Base-by-base conservation (phyloP, 2,329 filamentous ascomycete genomes). In the Cladorrhinum sp. region DNA sequence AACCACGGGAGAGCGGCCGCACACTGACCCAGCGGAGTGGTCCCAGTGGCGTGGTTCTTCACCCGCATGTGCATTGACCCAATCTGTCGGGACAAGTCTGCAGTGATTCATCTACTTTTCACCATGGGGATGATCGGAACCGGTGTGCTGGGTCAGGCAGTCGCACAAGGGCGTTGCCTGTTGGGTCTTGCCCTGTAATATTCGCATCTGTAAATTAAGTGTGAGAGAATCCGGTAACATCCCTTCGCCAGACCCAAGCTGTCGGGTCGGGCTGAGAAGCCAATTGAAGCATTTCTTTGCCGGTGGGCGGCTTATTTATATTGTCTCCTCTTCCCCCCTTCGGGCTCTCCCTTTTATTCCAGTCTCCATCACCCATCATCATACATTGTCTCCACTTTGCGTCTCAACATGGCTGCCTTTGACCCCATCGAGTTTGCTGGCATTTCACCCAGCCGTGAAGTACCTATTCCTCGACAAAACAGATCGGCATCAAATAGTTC, bases 361-460 rank as follows among this genome's bases (percentile, higher is more conserved):
- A 5, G 6, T 20, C 41, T 41, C 16, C n/a, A 45, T 45, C 6
- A 22, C n/a, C 10, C 20, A n/a, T 13, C 18, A 45, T 45, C 41
- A 45, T 8, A n/a, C 13, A 32, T 32, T 13, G 7, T 6, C 29
- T 13, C 29, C 13, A 32, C 7, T 32, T 32, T 13, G 13, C 13
- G 4, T 10, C 13, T 16, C 48, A 7, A 12, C 5, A 63, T 63
- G 62, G 62, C 56, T 6, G 36, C 49, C 9, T 57, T 59, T 32
- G 38, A 57, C 20, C 49, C 49, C 12, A 57, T 59, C 45, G 62
- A 61, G 53, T 59, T 51, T 48, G 51, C 41, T n/a, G 58, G 58
- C n/a, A 51, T 61, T 7, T 56, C 52, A 5, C 23, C 50, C 22
- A 18, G 18, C 55, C 61, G 53, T 32, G 49, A 59, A 25, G 48